Base-by-base conservation (phyloP, 148 eudicot species). In the Rhododendron molle region DNA sequence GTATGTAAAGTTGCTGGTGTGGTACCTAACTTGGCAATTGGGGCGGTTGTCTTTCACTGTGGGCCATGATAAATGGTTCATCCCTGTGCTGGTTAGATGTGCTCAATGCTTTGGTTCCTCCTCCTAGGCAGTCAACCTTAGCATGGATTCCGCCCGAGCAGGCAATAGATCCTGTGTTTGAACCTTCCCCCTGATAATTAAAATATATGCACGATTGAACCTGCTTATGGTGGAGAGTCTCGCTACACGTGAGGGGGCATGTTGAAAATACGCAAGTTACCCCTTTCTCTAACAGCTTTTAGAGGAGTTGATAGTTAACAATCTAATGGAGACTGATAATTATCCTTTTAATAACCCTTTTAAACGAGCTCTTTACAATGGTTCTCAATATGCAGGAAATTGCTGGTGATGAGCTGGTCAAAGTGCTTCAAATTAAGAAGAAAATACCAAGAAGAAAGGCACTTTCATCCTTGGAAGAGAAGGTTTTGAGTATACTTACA, bases 361-460 rank as follows among this genome's bases (percentile, higher is more conserved):
- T 50, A 50, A 52, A 26, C 21, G 14, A 79, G 52, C 38, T 80
- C 43, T 80, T 50, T 36, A 26, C 14, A 7, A 30, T 13, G 56
- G 8, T 84, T 18, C 58, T 49, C 87, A n/a, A 74, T 82, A 78
- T 88, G 67, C 88, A 97, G 99, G 99, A 95, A 92, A 95, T 97
- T 90, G 94, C 93, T 83, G 98, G 99, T 83, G 93, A 90, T 85
- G 98, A 93, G 87, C 87, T 97, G 88, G 89, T 92, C 26, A 88
- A 90, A 85, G 95, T 85, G 15, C 92, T 97, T 76, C 99, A 97
- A 88, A 95, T 97, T 79, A 93, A 92, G 88, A 91, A 89, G 32
- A 97, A 97, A 91, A 83, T 93, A 85, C 99, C 99, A 20, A 93
- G 99, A 92, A 94, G 96, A 89, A 97, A 97, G 88, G 98, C 99